A percentile compares a stretch with the other conserved stretches of the same genome.
These are phyloP conservation scores for Raddia guianensis DNA, from an alignment of 176 grass and related monocot species.

Conservation along the genomic window DNA sequence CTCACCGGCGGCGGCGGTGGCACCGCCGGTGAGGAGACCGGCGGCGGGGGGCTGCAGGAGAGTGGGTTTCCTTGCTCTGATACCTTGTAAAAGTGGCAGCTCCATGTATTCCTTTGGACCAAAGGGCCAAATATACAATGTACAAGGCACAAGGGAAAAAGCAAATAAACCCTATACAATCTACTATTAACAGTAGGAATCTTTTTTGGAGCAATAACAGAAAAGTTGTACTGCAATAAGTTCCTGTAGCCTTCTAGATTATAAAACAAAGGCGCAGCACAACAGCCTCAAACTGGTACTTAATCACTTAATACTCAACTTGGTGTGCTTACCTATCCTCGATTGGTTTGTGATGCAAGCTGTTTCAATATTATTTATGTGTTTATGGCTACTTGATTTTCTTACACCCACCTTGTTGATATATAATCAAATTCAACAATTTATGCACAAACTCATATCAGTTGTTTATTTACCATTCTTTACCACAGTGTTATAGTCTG, in stretches of 20 bases:
- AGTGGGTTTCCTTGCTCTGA: too few species aligned
- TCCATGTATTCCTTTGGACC: too few species aligned
- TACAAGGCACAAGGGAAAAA: too few species aligned
- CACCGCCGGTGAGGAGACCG: too few species aligned
- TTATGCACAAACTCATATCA: slow-evolving; percentile 12
- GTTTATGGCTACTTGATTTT: neutral
- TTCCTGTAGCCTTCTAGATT: neutral
- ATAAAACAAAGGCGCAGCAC: neutral
- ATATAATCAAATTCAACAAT: slow-evolving; percentile 13
- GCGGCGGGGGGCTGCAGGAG: too few species aligned
- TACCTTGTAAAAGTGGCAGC: too few species aligned
- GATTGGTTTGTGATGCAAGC: neutral
- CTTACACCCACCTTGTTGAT: neutral
- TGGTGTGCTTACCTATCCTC: neutral
- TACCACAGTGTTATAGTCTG: slow-evolving; percentile 75
- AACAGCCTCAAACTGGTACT: neutral
- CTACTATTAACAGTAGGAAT: neutral
- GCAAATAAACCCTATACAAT: too few species aligned
- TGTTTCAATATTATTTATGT: slow-evolving; percentile 1
- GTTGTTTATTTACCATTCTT: slow-evolving; percentile 34
- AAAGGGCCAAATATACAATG: too few species aligned
- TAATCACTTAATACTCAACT: neutral
- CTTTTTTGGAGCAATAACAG: neutral
- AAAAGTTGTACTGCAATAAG: neutral
- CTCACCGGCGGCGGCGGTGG: too few species aligned